Evolutionary conservation across 495 filamentous ascomycete genomes (phyloP).

Genomic region (Aspergillus haitiensis): DNA sequence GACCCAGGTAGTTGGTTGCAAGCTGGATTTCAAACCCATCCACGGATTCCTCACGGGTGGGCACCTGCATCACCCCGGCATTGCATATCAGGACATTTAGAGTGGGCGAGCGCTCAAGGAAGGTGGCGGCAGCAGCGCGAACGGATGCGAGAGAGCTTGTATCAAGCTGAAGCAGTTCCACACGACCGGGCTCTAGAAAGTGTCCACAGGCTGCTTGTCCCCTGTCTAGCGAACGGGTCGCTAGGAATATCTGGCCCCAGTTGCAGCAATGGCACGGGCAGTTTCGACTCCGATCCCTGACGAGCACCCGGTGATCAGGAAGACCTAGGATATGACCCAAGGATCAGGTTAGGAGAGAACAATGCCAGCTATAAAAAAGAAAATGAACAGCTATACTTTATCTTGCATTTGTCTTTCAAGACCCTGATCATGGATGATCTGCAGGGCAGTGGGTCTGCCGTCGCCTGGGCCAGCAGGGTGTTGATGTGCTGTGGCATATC

Average conservation of each 20-base stretch:
- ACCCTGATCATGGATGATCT: too few relatives aligned
- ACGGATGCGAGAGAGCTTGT: conserved; percentile 45
- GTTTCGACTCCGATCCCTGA: conserved; percentile 56
- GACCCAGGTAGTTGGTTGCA: conserved; percentile 5
- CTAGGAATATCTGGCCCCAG: conserved; percentile 51
- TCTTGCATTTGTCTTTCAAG: too few relatives aligned
- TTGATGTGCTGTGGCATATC: too few relatives aligned
- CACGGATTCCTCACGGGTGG: conserved; percentile 35
- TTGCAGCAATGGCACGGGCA: conserved; percentile 43
- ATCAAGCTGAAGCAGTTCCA: conserved; percentile 35
- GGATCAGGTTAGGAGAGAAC: too few relatives aligned
- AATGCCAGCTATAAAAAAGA: too few relatives aligned
- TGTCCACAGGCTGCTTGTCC: conserved; percentile 22
- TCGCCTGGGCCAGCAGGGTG: too few relatives aligned
- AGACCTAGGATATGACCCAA: too few relatives aligned
- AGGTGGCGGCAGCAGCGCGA: conserved; percentile 36
- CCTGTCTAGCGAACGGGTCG: conserved; percentile 37
- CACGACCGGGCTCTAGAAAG: conserved; percentile 22
- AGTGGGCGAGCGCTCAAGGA: conserved; percentile 40
- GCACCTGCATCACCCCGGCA: conserved; percentile 50
- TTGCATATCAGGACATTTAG: conserved; percentile 52
- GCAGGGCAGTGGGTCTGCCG: too few relatives aligned
- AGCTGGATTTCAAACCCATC: conserved; percentile 52
- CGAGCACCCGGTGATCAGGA: conserved; percentile 52
- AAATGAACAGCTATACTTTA: too few relatives aligned